Evolutionary conservation across 345 rosid species (phyloP).

Genomic region (Combretum micranthum): DNA sequence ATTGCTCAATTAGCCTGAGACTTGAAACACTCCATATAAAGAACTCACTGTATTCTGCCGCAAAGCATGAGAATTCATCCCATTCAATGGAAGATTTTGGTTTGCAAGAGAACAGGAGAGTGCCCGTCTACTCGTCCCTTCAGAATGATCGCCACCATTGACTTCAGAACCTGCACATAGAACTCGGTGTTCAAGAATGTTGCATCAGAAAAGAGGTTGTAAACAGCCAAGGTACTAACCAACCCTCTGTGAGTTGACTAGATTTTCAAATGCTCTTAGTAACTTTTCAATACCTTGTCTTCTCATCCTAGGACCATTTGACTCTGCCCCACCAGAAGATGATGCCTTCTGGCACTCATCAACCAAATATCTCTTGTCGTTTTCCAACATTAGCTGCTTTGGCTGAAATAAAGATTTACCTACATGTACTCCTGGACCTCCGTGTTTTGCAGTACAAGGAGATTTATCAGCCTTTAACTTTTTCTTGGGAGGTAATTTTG

Average conservation of each 20-base stretch:
- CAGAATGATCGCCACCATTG: slow-evolving; percentile 24
- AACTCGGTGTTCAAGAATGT: slow-evolving; percentile 8
- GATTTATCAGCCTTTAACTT: slow-evolving; percentile 40
- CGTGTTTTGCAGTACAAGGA: slow-evolving; percentile 26
- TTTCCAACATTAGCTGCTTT: slow-evolving; percentile 22
- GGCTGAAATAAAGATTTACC: slow-evolving; percentile 21
- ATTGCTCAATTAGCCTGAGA: not conserved
- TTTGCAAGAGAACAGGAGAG: slow-evolving; percentile 21
- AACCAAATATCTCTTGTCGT: slow-evolving; percentile 15
- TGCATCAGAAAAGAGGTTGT: slow-evolving; percentile 3
- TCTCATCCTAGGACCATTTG: slow-evolving; percentile 22
- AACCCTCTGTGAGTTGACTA: slow-evolving; percentile 16
- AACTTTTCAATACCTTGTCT: slow-evolving; percentile 30
- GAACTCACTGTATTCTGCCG: slow-evolving; percentile 36
- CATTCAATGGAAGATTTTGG: slow-evolving; percentile 22
- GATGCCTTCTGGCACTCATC: slow-evolving; percentile 22
- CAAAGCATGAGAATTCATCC: slow-evolving; percentile 20
- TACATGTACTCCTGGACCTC: slow-evolving; percentile 22
- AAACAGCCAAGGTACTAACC: slow-evolving; percentile 15
- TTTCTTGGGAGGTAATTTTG: slow-evolving; percentile 60
- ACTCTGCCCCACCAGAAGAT: slow-evolving; percentile 24
- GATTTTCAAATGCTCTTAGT: slow-evolving; percentile 25
- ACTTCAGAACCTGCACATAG: slow-evolving; percentile 40
- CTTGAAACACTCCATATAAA: not conserved
- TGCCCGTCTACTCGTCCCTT: slow-evolving; percentile 27